These are phyloP conservation scores for Lasiosphaeriaceae sp. DNA, from an alignment of 495 filamentous ascomycete genomes.

Conservation along the genomic window DNA sequence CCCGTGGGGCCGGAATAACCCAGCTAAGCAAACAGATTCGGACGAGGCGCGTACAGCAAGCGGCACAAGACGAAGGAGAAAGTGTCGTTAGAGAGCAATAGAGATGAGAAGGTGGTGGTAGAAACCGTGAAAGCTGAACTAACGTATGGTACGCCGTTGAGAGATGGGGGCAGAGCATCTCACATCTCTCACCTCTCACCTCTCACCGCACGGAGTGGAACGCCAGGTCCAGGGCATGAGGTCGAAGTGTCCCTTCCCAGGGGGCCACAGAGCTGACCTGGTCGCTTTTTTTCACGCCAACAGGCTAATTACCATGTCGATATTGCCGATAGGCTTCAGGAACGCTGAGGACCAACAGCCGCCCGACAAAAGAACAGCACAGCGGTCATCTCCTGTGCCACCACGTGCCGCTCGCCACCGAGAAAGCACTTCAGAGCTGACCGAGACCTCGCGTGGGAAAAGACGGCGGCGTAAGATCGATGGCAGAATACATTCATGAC, in stretches of 20 bases:
- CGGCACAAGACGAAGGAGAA: neutral
- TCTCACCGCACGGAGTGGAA: slow-evolving; percentile 18
- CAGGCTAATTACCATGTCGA: slow-evolving; percentile 29
- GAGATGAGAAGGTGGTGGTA: too few species aligned
- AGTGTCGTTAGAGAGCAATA: neutral
- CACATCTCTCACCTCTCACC: neutral
- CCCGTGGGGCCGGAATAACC: too few species aligned
- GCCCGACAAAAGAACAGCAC: slow-evolving; percentile 1
- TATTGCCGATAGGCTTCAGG: slow-evolving; percentile 16
- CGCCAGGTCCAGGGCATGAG: slow-evolving; percentile 14
- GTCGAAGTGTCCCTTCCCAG: neutral
- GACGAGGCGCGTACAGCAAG: too few species aligned
- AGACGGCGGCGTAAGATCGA: neutral
- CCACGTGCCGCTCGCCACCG: slow-evolving; percentile 21
- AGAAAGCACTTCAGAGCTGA: slow-evolving; percentile 6
- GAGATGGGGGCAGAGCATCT: neutral
- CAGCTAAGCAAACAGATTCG: too few species aligned
- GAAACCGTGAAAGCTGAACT: neutral
- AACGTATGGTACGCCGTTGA: neutral
- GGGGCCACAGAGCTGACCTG: slow-evolving; percentile 10
- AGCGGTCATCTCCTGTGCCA: slow-evolving; percentile 20
- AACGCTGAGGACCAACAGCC: slow-evolving; percentile 1
- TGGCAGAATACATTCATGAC: too few species aligned
- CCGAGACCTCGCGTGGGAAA: slow-evolving; percentile 1
- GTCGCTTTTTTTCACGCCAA: slow-evolving; percentile 2